Percentiles rank a stretch among this genome's conserved stretches.
Conservation (phyloP, 2,329 filamentous ascomycete species). For the Bisporella sp. region DNA sequence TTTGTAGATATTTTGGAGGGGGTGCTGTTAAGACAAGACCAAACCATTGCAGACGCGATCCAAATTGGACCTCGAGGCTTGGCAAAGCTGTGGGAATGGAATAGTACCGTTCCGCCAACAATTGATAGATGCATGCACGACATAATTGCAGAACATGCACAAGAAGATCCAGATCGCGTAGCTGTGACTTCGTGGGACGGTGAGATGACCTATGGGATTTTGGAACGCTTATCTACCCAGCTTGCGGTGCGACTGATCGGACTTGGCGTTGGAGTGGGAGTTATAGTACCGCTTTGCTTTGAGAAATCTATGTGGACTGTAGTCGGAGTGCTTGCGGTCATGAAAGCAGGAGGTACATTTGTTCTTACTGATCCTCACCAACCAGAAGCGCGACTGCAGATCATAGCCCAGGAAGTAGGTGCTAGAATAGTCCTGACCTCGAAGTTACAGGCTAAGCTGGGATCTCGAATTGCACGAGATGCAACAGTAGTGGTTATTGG, state of each 20-base stretch:
- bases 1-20: too few relatives aligned
- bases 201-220: slow-evolving; percentile 17
- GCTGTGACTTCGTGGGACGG: slow-evolving; percentile 29
- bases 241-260: slow-evolving; percentile 13
- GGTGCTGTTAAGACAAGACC: too few relatives aligned
- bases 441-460: background rate
- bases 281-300: slow-evolving; percentile 17
- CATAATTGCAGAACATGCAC: slow-evolving; percentile 33
- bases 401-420: background rate
- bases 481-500: background rate
- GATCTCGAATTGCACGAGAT: background rate
- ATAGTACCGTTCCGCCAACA: slow-evolving; percentile 35
- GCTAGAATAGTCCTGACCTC: background rate
- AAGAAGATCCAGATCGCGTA: slow-evolving; percentile 26
- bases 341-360: background rate
- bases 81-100: slow-evolving; percentile 37
- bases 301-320: background rate
- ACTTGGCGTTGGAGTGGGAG: slow-evolving; percentile 12
- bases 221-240: slow-evolving; percentile 18
- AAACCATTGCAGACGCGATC: too few relatives aligned
- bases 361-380: background rate
- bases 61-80: too few relatives aligned
- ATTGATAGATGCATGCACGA: slow-evolving; percentile 40
- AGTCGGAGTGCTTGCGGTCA: background rate
- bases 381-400: background rate